Conservation (phyloP, 2,329 filamentous ascomycete genomes). For the Fusarium succisae region DNA sequence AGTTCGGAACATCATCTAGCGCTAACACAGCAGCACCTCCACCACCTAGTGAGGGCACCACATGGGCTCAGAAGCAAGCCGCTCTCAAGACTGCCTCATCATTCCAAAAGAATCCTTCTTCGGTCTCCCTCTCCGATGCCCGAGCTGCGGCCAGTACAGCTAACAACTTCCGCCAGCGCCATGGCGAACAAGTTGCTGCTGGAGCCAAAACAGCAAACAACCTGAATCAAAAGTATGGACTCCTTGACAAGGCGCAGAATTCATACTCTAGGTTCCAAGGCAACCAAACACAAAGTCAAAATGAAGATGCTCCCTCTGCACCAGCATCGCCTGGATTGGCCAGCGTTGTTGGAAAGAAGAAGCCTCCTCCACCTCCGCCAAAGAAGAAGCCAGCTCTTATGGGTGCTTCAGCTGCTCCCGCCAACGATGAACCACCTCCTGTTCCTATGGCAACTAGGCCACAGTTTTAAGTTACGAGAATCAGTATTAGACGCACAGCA, state of each 20-base stretch:
- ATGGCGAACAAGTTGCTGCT: slow-evolving; percentile 72
- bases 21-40: slow-evolving; percentile 24
- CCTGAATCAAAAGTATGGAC: slow-evolving; percentile 70
- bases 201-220: slow-evolving; percentile 66
- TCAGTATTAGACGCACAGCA: slow-evolving; percentile 4
- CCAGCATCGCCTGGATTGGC: slow-evolving; percentile 19
- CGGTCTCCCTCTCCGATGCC: slow-evolving; percentile 68
- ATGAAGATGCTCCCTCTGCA: slow-evolving; percentile 3
- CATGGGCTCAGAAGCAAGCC: slow-evolving; percentile 71
- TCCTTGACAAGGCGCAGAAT: slow-evolving; percentile 52
- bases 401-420: slow-evolving; percentile 26
- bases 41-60: slow-evolving; percentile 62
- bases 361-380: slow-evolving; percentile 61
- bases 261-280: slow-evolving; percentile 33
- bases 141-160: slow-evolving; percentile 67
- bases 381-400: slow-evolving; percentile 61
- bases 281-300: slow-evolving; percentile 31
- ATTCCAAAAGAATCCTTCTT: slow-evolving; percentile 69
- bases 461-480: slow-evolving; percentile 48
- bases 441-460: slow-evolving; percentile 63
- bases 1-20: slow-evolving; percentile 53
- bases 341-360: slow-evolving; percentile 58
- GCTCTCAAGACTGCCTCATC: slow-evolving; percentile 68
- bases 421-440: slow-evolving; percentile 57
- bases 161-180: slow-evolving; percentile 75